Percentiles rank a stretch among this genome's conserved stretches.
phyloP scores from a whole-genome alignment of 2,329 filamentous ascomycete species.

The Exophiala mesophila region DNA sequence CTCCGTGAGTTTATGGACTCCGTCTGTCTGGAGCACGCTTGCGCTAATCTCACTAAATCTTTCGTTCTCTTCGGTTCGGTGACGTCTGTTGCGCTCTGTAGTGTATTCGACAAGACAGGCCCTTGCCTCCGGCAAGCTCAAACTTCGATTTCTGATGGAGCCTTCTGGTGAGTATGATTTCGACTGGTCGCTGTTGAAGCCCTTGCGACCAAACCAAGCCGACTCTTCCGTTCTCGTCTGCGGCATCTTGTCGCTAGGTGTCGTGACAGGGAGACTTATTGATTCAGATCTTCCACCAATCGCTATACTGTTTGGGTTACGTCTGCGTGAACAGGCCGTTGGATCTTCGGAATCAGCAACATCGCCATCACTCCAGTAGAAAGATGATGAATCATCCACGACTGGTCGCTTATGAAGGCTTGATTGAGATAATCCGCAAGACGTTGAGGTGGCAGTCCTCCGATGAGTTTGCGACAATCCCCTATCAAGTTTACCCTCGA shows the following conservation, averaged over 20 bases:
- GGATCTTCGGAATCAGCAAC: background rate
- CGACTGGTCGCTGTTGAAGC: constrained; percentile 10
- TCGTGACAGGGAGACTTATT: constrained; percentile 13
- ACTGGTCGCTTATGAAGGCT: background rate
- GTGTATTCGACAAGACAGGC: too few species aligned
- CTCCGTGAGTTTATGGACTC: constrained; percentile 17
- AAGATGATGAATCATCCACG: constrained; percentile 20
- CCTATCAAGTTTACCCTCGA: constrained; percentile 11
- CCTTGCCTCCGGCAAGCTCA: constrained; percentile 18
- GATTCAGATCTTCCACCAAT: constrained; percentile 24
- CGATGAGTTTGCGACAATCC: constrained; percentile 5
- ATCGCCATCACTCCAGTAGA: constrained; percentile 22
- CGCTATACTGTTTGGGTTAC: constrained; percentile 24
- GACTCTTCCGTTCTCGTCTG: constrained; percentile 12
- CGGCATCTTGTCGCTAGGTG: constrained; percentile 6
- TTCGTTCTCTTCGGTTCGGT: constrained; percentile 14
- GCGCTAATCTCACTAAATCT: constrained; percentile 19
- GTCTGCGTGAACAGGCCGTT: background rate
- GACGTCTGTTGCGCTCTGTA: background rate
- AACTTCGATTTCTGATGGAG: constrained; percentile 13
- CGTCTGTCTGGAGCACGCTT: constrained; percentile 6
- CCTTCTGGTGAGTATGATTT: background rate
- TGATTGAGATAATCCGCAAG: background rate
- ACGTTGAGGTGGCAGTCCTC: constrained; percentile 8
- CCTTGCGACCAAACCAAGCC: constrained; percentile 14